These are phyloP conservation scores for Ramularia endophylla DNA, from an alignment of 2,329 filamentous ascomycete genomes.

Conservation along the genomic window DNA sequence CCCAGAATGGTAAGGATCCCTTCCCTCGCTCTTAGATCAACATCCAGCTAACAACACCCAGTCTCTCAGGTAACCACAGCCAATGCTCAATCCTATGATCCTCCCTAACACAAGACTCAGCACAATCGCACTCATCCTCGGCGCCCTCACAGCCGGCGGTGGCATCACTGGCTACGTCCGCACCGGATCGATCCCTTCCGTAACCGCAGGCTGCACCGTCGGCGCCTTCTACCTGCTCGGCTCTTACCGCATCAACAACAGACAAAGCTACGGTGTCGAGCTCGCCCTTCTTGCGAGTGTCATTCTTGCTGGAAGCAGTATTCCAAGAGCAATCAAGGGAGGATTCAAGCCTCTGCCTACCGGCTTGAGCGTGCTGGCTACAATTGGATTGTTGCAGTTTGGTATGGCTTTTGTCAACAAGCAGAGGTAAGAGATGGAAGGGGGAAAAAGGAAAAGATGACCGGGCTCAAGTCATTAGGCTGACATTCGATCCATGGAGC, in stretches of 20 bases:
- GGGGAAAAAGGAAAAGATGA: background rate
- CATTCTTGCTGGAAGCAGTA: constrained; percentile 75
- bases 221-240: constrained; percentile 73
- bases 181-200: constrained; percentile 79
- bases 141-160: constrained; percentile 75
- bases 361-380: constrained; percentile 69
- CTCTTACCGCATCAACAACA: constrained; percentile 70
- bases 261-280: constrained; percentile 76
- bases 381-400: constrained; percentile 74
- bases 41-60: constrained; percentile 1
- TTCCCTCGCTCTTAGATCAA: background rate
- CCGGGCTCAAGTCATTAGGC: background rate
- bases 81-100: too few relatives aligned
- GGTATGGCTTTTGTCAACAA: constrained; percentile 56
- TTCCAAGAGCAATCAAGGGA: constrained; percentile 78
- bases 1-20: constrained; percentile 5
- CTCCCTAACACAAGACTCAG: too few relatives aligned
- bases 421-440: constrained; percentile 5
- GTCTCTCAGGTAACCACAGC: constrained; percentile 1
- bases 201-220: constrained; percentile 78
- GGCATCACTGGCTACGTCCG: constrained; percentile 81
- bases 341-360: constrained; percentile 74
- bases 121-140: constrained; percentile 68
- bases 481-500: too few relatives aligned
- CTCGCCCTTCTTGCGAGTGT: constrained; percentile 80